Conservation (phyloP, 1,284 basidiomycete genomes). For the Microbotryum intermedium region DNA sequence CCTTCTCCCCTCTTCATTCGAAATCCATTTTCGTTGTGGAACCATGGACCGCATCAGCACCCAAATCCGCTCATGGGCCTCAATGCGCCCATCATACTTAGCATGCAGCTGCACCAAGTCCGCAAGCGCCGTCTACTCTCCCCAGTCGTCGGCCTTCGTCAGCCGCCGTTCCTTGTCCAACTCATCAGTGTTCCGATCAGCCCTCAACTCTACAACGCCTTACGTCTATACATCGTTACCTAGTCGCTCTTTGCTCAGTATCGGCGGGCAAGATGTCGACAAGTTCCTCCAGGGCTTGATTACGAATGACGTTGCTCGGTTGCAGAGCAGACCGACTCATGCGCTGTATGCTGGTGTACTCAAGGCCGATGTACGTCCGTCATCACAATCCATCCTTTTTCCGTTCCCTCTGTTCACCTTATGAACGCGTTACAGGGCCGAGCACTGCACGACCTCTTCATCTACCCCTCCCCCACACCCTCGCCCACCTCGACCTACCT, state of each 20-base stretch:
- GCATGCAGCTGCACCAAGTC: too few species aligned
- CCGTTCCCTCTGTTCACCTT: not conserved
- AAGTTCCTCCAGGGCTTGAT: conserved; percentile 85
- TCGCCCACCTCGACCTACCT: conserved; percentile 26
- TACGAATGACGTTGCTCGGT: conserved; percentile 46
- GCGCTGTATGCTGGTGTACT: conserved; percentile 73
- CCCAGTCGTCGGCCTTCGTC: too few species aligned
- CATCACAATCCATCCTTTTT: not conserved
- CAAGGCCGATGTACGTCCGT: conserved; percentile 64
- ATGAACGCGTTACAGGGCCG: conserved; percentile 55
- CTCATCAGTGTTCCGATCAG: too few species aligned
- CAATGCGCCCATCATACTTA: too few species aligned
- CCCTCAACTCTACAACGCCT: not conserved
- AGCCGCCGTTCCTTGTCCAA: too few species aligned
- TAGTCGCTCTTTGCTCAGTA: conserved; percentile 49
- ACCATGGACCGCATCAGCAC: too few species aligned
- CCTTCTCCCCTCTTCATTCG: too few species aligned
- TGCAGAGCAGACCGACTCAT: conserved; percentile 40
- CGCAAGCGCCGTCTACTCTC: too few species aligned
- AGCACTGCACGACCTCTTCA: conserved; percentile 77
- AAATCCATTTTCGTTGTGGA: too few species aligned
- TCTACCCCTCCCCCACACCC: conserved; percentile 50
- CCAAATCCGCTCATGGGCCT: too few species aligned
- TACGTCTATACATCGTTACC: conserved; percentile 15
- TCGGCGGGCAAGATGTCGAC: conserved; percentile 61